Conservation (phyloP, 768 basidiomycete species). For the Galerina sulciceps region DNA sequence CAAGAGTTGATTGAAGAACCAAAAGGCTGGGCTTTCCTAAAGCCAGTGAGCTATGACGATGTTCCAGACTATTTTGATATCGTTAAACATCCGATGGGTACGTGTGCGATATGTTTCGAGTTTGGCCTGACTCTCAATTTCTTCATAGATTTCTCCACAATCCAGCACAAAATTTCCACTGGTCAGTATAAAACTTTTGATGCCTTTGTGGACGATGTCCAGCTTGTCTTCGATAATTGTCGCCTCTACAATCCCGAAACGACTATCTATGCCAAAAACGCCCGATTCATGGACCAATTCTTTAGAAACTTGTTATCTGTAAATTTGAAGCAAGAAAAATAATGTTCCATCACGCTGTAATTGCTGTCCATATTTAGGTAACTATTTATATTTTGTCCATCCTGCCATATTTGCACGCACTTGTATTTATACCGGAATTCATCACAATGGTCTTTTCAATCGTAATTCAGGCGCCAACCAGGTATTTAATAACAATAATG, state of each 20-base stretch:
- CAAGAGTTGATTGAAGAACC: constrained; percentile 22
- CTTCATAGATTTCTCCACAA: constrained; percentile 81
- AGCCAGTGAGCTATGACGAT: constrained; percentile 79
- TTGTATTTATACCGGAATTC: too few relatives aligned
- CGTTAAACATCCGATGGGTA: constrained; percentile 92
- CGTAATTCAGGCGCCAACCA: background rate
- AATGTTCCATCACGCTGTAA: constrained; percentile 14
- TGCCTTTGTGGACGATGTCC: constrained; percentile 77
- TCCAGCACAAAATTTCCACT: constrained; percentile 89
- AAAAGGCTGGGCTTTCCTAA: constrained; percentile 84
- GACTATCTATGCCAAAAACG: constrained; percentile 82
- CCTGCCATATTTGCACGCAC: too few relatives aligned
- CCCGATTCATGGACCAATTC: constrained; percentile 81
- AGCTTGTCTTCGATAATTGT: constrained; percentile 90
- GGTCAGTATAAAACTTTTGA: constrained; percentile 81
- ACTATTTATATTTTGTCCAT: constrained; percentile 4
- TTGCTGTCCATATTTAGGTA: constrained; percentile 2
- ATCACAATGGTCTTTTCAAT: background rate
- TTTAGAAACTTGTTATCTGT: constrained; percentile 58
- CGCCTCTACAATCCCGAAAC: constrained; percentile 83
- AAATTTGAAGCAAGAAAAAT: constrained; percentile 29
- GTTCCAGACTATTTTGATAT: constrained; percentile 91
- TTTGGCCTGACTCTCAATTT: background rate
- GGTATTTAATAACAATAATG: background rate
- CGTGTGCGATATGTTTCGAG: constrained; percentile 24